These are phyloP conservation scores for Ambrosia trifida DNA, from an alignment of 129 eudicot species.

Conservation along the genomic window DNA sequence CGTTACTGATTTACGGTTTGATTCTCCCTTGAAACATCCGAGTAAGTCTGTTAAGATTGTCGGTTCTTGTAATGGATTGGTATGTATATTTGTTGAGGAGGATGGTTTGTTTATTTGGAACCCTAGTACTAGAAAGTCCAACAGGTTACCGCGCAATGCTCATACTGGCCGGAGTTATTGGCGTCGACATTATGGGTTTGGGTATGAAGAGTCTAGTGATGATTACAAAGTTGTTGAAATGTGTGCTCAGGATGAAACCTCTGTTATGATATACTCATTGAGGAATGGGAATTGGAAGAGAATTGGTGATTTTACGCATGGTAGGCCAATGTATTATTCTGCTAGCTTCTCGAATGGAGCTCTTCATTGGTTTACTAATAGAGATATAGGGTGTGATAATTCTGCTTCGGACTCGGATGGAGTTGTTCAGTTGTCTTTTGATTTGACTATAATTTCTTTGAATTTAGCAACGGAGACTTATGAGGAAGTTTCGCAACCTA, in stretches of 20 bases:
- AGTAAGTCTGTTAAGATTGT: conserved; percentile 33
- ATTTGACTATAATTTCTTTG: conserved; percentile 47
- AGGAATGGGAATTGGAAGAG: conserved; percentile 47
- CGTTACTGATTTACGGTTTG: conserved; percentile 23
- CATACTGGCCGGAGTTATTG: too few species aligned
- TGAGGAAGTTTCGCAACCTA: conserved; percentile 48
- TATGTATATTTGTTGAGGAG: conserved; percentile 47
- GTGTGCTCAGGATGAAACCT: conserved; percentile 37
- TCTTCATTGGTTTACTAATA: conserved; percentile 56
- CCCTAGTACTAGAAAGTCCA: conserved; percentile 46
- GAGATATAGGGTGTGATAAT: conserved; percentile 27
- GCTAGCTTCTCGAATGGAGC: conserved; percentile 50
- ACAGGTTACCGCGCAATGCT: conserved; percentile 25
- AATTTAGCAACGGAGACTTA: conserved; percentile 42
- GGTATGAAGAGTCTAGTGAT: conserved; percentile 44
- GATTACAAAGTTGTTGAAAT: conserved; percentile 64
- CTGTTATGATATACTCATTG: conserved; percentile 47
- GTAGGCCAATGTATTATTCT: conserved; percentile 37
- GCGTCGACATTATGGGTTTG: conserved; percentile 47
- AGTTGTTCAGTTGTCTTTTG: not conserved
- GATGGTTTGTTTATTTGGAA: conserved; percentile 55
- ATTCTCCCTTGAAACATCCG: conserved; percentile 47
- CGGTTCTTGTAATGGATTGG: conserved; percentile 58
- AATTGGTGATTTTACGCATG: conserved; percentile 38
- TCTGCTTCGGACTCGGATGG: not conserved